Evolutionary conservation across 192 early-diverging fungal genomes (phyloP).

Genomic region (Piromyces finnis): DNA sequence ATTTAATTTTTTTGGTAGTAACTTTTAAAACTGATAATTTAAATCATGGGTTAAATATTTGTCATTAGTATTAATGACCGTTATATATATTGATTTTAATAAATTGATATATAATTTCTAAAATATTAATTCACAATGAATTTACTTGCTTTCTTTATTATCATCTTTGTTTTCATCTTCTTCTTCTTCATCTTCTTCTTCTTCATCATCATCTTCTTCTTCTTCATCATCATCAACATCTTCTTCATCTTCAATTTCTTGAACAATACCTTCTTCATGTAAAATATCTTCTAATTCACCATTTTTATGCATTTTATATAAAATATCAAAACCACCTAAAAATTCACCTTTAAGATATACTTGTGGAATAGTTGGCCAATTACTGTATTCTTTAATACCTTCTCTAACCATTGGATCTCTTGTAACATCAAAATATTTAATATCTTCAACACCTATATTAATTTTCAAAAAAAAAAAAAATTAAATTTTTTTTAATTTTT

Average conservation of each 20-base stretch:
- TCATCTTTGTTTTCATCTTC: background rate
- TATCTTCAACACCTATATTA: constrained; percentile 55
- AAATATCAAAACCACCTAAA: constrained; percentile 84
- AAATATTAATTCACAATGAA: no score
- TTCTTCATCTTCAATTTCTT: background rate
- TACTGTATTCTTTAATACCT: constrained; percentile 80
- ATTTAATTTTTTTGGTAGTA: no score
- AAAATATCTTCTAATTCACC: constrained; percentile 72
- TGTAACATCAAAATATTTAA: constrained; percentile 65
- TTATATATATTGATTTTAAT: no score
- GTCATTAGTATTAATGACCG: no score
- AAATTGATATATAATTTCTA: no score
- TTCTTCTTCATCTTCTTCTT: background rate
- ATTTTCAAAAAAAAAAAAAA: no score
- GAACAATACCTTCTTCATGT: constrained; percentile 49
- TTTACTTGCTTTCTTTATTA: no score
- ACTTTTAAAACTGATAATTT: no score
- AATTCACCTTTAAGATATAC: constrained; percentile 92
- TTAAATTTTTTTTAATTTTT: no score
- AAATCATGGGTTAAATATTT: no score
- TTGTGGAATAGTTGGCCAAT: constrained; percentile 95
- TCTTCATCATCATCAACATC: background rate
- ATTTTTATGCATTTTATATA: constrained; percentile 72
- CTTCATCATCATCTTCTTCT: background rate
- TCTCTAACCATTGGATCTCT: constrained; percentile 78